These are phyloP conservation scores for Zopfia rhizophila DNA, from an alignment of 2,329 filamentous ascomycete genomes.

Conservation along the genomic window DNA sequence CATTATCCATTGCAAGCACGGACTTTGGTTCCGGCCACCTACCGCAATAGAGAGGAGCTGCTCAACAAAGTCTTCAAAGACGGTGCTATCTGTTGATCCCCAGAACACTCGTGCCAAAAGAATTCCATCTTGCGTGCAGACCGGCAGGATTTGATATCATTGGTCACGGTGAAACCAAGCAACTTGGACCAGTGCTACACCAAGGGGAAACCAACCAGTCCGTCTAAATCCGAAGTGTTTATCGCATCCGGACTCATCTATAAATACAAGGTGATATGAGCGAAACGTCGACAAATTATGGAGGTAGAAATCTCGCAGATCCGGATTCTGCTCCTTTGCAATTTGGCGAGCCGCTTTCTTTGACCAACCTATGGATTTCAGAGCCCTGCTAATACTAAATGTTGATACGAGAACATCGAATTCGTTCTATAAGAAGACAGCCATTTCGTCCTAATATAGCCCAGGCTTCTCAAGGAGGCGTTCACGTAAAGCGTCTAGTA, in stretches of 20 bases:
- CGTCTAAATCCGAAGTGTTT: conserved; percentile 46
- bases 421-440: conserved; percentile 37
- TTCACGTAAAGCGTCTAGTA: conserved; percentile 42
- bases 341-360: conserved; percentile 44
- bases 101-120: no score
- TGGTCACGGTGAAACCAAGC: conserved; percentile 20
- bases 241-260: conserved; percentile 53
- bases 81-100: no score
- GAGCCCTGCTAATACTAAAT: conserved; percentile 34
- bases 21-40: no score
- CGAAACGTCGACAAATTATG: conserved; percentile 44
- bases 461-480: conserved; percentile 40
- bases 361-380: conserved; percentile 36
- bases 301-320: conserved; percentile 49
- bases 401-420: conserved; percentile 29
- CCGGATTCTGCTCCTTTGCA: conserved; percentile 45
- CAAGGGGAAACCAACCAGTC: conserved; percentile 49
- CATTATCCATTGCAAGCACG: no score
- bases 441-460: conserved; percentile 40
- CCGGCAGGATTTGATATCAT: conserved; percentile 23
- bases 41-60: no score
- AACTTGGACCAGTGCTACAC: conserved; percentile 36
- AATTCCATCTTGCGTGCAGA: conserved; percentile 17
- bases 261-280: conserved; percentile 49
- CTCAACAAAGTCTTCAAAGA: no score